Base-by-base conservation (phyloP, 768 basidiomycete genomes). In the Kwoniella mangroviensis region DNA sequence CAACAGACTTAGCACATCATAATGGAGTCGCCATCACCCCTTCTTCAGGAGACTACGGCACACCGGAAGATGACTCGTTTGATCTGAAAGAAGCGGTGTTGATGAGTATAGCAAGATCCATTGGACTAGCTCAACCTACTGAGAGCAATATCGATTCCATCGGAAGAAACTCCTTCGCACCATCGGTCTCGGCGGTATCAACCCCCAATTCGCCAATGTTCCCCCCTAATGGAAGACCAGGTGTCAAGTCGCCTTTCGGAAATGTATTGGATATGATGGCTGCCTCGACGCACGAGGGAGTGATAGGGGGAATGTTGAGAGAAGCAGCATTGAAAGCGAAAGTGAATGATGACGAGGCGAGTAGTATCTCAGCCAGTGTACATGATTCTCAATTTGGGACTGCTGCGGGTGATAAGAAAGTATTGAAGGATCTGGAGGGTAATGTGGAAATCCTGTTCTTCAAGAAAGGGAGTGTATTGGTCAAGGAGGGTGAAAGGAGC, bases 21-120 rank as follows among this genome's bases (percentile, higher is more conserved):
- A 54, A 75, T 22, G 76, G 74, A 24, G 54, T 68, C 3, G 60
- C 69, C 0, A 53, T 75, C 1, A 71, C 69, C 2, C 57, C 59
- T 12, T 67, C 72, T 1, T 57, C 67, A 15, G 66, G 26, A 28
- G 42, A 66, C 55, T 6, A 56, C 15, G 59, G 49, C 51, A 62
- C 51, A 4, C 62, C 59, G 1, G 69, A 75, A 42, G 73, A 78
- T 9, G 71, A 76, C 42, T 69, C 59, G 22, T 95, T 98, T 74
- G 93, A 98, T 81, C 88, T 98, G n/a, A 88, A 93, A 43, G 93
- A 94, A 74, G 94, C 93, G 74, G 95, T 99, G 41, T 94, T 98
- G 93, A 91, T 92, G 0, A 96, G 93, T 82, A 95, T 99, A 70
- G 94, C 96, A 1, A 95, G 96, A 82, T 96, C 94, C 2, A 98